phyloP scores from a whole-genome alignment of 1,284 basidiomycete genomes.

The Macrocybe sp. region DNA sequence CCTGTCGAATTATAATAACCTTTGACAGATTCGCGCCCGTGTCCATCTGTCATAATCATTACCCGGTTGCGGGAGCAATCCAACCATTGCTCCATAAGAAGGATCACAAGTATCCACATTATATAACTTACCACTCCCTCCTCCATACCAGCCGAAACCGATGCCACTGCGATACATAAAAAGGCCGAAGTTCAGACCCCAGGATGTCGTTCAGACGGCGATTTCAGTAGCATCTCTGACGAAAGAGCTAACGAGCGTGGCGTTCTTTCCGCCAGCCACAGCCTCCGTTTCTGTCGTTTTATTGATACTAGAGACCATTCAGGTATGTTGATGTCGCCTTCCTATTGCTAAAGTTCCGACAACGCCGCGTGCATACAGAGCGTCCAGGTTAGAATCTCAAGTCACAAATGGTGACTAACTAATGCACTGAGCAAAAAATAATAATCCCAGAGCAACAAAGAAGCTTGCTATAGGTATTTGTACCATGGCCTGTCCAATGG shows the following conservation, averaged over 20 bases:
- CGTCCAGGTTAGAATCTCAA: constrained; percentile 14
- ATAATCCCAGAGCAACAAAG: constrained; percentile 30
- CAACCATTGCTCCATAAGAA: too few relatives aligned
- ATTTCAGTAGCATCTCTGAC: constrained; percentile 17
- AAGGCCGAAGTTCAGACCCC: constrained; percentile 9
- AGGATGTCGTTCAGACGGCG: constrained; percentile 18
- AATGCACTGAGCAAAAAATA: background rate
- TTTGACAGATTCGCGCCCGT: too few relatives aligned
- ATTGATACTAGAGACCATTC: constrained; percentile 40
- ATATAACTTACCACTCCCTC: background rate
- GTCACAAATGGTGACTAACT: background rate
- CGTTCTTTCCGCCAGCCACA: constrained; percentile 36
- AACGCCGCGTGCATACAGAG: constrained; percentile 6
- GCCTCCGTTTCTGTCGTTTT: constrained; percentile 37
- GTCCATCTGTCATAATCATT: too few relatives aligned
- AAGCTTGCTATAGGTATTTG: constrained; percentile 30
- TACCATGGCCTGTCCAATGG: background rate
- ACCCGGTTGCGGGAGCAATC: too few relatives aligned
- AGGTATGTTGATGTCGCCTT: constrained; percentile 24
- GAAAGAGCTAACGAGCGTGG: constrained; percentile 19
- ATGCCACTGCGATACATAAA: constrained; percentile 18
- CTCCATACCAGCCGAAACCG: background rate
- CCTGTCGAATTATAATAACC: too few relatives aligned
- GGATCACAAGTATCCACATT: too few relatives aligned
- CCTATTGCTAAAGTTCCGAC: background rate